Evolutionary conservation across 495 filamentous ascomycete genomes (phyloP).

Genomic region (Margaritispora aquatica): DNA sequence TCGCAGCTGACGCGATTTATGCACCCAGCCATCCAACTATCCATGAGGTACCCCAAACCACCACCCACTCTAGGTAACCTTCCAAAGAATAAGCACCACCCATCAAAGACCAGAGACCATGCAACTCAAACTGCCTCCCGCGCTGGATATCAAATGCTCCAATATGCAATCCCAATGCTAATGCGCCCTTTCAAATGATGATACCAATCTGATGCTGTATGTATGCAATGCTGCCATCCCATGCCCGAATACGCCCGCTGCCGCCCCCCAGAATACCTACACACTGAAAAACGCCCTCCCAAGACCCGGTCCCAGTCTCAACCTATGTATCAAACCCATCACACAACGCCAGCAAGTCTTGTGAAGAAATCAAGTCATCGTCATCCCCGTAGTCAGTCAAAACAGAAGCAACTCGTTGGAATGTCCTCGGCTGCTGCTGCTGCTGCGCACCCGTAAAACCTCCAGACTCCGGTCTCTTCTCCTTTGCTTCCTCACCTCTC

Average conservation of each 20-base stretch:
- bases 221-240: background rate
- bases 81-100: no score
- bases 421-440: background rate
- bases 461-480: no score
- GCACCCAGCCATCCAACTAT: no score
- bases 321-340: background rate
- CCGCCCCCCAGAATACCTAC: background rate
- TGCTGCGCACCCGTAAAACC: background rate
- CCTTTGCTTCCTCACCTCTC: background rate
- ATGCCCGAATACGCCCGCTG: background rate
- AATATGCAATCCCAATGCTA: no score
- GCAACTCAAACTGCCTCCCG: no score
- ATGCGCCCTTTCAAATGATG: no score
- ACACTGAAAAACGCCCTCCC: background rate
- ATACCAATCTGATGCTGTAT: background rate
- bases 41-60: no score
- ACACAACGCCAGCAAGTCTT: slow-evolving; percentile 5
- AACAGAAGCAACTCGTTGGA: slow-evolving; percentile 3
- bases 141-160: no score
- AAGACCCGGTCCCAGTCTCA: background rate
- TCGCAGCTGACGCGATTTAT: no score
- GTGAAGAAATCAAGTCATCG: slow-evolving; percentile 2
- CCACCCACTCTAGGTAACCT: no score
- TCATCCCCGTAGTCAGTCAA: slow-evolving; percentile 25
- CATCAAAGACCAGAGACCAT: no score